phyloP scores from a whole-genome alignment of 192 early-diverging fungal genomes.

The Podila horticola region DNA sequence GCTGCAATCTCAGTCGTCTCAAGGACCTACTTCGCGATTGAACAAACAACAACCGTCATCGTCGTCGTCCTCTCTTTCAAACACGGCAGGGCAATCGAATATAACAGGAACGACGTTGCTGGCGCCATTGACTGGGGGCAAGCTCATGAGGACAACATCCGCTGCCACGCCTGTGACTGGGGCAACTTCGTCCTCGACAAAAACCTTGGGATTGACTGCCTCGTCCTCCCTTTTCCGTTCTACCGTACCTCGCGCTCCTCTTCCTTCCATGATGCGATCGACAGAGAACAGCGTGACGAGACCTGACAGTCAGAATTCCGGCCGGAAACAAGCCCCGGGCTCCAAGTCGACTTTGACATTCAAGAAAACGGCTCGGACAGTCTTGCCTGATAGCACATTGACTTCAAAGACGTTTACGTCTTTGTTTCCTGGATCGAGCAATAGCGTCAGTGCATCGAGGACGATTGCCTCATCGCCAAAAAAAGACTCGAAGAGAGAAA shows the following conservation, averaged over 20 bases:
- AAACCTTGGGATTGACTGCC: not conserved
- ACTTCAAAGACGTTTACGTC: slow-evolving; percentile 14
- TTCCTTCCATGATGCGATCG: slow-evolving; percentile 1
- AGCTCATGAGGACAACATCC: not conserved
- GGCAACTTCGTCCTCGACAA: not conserved
- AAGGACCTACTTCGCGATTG: not conserved
- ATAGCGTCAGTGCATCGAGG: not conserved
- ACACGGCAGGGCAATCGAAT: no score
- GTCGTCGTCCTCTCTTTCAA: not conserved
- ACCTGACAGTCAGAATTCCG: slow-evolving; percentile 1
- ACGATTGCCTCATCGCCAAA: not conserved
- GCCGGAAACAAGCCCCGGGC: slow-evolving; percentile 1
- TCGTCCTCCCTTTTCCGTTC: not conserved
- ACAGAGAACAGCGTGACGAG: slow-evolving; percentile 13
- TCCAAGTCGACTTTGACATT: slow-evolving; percentile 13
- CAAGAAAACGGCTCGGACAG: slow-evolving; percentile 24
- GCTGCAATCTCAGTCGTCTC: not conserved
- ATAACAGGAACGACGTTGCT: no score
- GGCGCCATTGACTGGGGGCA: not conserved
- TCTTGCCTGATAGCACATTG: slow-evolving; percentile 23
- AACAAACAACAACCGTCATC: not conserved
- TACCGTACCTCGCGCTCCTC: slow-evolving; percentile 13
- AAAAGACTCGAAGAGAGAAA: not conserved
- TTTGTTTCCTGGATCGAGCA: not conserved
- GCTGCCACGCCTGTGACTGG: not conserved